phyloP scores from a whole-genome alignment of 2,329 filamentous ascomycete species.

The Trichoderma arundinaceum region DNA sequence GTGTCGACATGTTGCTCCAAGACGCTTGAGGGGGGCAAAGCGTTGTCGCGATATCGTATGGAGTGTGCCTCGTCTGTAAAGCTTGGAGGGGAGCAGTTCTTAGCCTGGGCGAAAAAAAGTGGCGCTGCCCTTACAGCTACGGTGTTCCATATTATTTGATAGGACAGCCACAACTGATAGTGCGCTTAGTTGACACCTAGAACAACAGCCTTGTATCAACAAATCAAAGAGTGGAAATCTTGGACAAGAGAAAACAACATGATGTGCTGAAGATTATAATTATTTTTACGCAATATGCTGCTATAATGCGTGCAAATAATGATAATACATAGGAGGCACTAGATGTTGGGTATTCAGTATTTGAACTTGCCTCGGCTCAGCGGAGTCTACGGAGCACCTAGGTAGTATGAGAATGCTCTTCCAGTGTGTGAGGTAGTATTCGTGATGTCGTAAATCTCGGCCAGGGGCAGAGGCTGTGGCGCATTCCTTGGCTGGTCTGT shows the following conservation, averaged over 20 bases:
- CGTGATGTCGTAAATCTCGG: not conserved
- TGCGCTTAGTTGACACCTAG: not conserved
- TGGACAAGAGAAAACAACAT: too few relatives aligned
- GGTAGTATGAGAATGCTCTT: not conserved
- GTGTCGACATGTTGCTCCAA: conserved; percentile 26
- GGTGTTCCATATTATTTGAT: conserved; percentile 2
- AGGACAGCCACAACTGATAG: not conserved
- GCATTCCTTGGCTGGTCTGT: not conserved
- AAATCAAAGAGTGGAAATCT: too few relatives aligned
- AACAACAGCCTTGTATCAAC: too few relatives aligned
- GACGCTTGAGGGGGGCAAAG: not conserved
- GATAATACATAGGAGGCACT: too few relatives aligned
- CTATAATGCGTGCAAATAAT: too few relatives aligned
- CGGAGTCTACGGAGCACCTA: not conserved
- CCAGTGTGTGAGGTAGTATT: not conserved
- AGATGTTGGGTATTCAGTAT: not conserved
- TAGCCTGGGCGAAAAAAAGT: not conserved
- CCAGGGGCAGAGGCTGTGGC: conserved; percentile 17
- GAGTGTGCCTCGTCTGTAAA: conserved; percentile 6
- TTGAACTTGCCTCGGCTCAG: not conserved
- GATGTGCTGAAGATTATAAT: too few relatives aligned
- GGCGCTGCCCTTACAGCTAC: not conserved
- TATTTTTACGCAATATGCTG: too few relatives aligned
- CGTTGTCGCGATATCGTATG: not conserved
- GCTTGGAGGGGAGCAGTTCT: conserved; percentile 15